A percentile compares a stretch with the other conserved stretches of the same genome.
These are phyloP conservation scores for Geosiphon pyriformis DNA, from an alignment of 192 early-diverging fungal genomes.

Conservation along the genomic window DNA sequence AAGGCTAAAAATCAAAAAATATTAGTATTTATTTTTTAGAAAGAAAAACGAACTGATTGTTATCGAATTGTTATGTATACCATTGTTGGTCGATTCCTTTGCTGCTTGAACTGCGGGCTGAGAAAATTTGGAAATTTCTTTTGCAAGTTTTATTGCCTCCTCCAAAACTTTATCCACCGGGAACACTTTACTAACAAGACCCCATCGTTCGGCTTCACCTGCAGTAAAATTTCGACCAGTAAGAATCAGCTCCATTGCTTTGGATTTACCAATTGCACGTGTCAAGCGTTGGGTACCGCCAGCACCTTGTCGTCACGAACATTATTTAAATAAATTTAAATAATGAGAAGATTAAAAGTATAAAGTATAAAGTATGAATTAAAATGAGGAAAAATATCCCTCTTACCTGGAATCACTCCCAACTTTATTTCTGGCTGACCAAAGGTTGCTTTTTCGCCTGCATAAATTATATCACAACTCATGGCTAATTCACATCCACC, in stretches of 20 bases:
- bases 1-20: conserved; percentile 52
- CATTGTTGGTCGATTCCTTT: conserved; percentile 94
- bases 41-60: background rate
- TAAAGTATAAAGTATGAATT: background rate
- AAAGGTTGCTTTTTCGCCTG: conserved; percentile 93
- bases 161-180: conserved; percentile 83
- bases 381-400: background rate
- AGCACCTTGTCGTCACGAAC: conserved; percentile 37
- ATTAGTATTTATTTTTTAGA: background rate
- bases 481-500: conserved; percentile 99
- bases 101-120: conserved; percentile 86
- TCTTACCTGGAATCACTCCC: conserved; percentile 86
- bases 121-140: conserved; percentile 80
- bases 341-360: conserved; percentile 27
- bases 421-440: conserved; percentile 99
- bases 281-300: conserved; percentile 83
- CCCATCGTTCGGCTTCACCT: conserved; percentile 74
- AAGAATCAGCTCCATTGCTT: conserved; percentile 95
- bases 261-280: conserved; percentile 92
- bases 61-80: conserved; percentile 30
- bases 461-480: conserved; percentile 99
- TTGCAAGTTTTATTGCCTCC: conserved; percentile 84
- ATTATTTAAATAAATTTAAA: background rate
- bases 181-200: conserved; percentile 87
- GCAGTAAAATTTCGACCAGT: conserved; percentile 85